Evolutionary conservation across 148 eudicot species (phyloP), one percentile per base, ranked within the genome.

Genomic region (Camellia japonica): DNA sequence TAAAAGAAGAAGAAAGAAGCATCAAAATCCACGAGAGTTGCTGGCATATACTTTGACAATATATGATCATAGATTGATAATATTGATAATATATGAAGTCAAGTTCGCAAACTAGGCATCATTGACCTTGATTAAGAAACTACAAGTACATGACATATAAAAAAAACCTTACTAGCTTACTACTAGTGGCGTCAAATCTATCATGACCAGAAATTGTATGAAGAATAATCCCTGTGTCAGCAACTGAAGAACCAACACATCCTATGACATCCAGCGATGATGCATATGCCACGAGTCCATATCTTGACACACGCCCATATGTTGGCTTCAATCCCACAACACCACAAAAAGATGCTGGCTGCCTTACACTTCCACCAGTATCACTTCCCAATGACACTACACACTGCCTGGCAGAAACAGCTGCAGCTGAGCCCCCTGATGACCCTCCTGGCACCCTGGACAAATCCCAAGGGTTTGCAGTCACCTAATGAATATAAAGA

Each of bases 351-450:
- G 99, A 94, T 60, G 99, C 99, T 1, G 99, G 99, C 79, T 97
- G 99, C 80, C 98, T 92, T 9, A 94, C 99, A 87, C 99, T 97
- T 75, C 99, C 99, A 81, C 99, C 99, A 42, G 99, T 97, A 77
- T 97, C 99, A 84, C 97, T 93, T 59, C 99, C 99, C 77, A 97
- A 82, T 63, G 99, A 94, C 59, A 91, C 98, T 59, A 88, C 92
- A 82, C 99, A 97, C 61, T 97, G 99, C 86, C 99, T 90, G 68
- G 98, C 99, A 80, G 98, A 91, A 87, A 97, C 99, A 81, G 98
- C 95, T 38, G 99, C 90, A 79, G 98, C 99, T 20, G 99, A 97
- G 80, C 99, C 99, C 3, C 99, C 99, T 60, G 99, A 97, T 86
- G 99, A 97, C 63, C 99, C 99, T 68, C 99, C 99, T 69, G 99